Conservation (phyloP, 108 stramenopile species). For the Pseudonitzschia multistriata region DNA sequence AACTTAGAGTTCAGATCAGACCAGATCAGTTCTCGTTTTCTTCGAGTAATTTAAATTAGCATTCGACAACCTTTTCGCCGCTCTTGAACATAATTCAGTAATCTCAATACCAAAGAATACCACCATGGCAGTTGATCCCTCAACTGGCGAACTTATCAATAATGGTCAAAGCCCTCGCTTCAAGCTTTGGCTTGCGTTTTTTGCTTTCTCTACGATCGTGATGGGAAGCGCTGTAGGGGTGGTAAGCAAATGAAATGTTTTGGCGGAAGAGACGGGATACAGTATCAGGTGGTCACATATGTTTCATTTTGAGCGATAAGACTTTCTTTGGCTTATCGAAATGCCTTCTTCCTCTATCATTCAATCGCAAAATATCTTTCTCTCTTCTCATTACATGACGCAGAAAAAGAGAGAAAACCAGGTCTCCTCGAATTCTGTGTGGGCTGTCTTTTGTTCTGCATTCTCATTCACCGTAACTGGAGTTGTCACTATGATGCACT, state of each 20-base stretch:
- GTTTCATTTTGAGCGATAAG: neutral
- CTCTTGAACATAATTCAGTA: no score
- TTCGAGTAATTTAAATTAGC: no score
- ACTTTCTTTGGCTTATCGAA: neutral
- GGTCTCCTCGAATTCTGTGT: conserved; percentile 41
- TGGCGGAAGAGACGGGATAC: neutral
- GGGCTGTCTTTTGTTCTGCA: conserved; percentile 68
- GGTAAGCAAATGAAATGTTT: neutral
- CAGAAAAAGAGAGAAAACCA: conserved; percentile 33
- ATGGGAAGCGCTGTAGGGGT: conserved; percentile 40
- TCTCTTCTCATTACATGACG: neutral
- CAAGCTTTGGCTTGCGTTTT: conserved; percentile 66
- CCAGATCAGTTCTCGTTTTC: no score
- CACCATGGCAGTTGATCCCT: conserved; percentile 36
- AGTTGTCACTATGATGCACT: conserved; percentile 54
- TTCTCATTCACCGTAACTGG: conserved; percentile 56
- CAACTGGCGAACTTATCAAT: conserved; percentile 33
- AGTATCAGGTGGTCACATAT: neutral
- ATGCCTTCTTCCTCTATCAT: neutral
- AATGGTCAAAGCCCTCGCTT: conserved; percentile 62
- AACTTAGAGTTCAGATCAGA: no score
- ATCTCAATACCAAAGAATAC: neutral
- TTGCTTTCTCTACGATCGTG: conserved; percentile 60
- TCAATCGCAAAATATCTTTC: neutral
- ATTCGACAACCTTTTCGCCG: neutral